phyloP scores from a whole-genome alignment of 2,329 filamentous ascomycete genomes.

The Albifimbria verrucaria region DNA sequence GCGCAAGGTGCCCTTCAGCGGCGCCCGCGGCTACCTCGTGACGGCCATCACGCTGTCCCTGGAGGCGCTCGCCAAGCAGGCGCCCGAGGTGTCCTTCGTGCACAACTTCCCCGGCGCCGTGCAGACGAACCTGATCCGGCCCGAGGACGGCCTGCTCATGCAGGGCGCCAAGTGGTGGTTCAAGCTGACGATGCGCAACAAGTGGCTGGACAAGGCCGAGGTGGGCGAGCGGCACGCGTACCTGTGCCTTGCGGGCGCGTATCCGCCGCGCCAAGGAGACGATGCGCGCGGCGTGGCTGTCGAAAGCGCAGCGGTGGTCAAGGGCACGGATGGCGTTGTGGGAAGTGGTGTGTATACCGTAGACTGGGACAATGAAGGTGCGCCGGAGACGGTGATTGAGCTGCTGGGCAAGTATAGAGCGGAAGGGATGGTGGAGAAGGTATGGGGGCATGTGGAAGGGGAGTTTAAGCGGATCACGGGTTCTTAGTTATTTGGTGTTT shows the following conservation, averaged over 20 bases:
- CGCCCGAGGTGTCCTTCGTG: constrained; percentile 22
- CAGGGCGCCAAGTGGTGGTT: constrained; percentile 12
- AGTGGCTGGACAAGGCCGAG: constrained; percentile 16
- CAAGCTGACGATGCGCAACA: constrained; percentile 5
- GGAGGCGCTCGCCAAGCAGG: constrained; percentile 16
- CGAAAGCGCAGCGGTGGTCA: constrained; percentile 4
- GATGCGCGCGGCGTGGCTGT: neutral
- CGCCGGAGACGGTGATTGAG: constrained; percentile 9
- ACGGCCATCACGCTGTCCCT: constrained; percentile 21
- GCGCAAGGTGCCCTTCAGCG: constrained; percentile 15
- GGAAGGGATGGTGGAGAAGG: constrained; percentile 15
- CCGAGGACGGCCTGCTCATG: constrained; percentile 15
- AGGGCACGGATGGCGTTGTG: constrained; percentile 14
- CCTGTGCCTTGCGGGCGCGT: constrained; percentile 17
- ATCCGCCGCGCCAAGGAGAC: constrained; percentile 6
- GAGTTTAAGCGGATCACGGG: constrained; percentile 19
- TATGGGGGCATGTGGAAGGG: constrained; percentile 18
- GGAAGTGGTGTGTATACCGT: constrained; percentile 22
- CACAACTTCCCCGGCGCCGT: constrained; percentile 26
- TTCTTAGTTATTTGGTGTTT: neutral
- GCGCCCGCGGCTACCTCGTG: constrained; percentile 17
- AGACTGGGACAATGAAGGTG: constrained; percentile 18
- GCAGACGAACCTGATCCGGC: constrained; percentile 20
- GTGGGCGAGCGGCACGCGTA: constrained; percentile 21
- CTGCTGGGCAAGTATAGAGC: constrained; percentile 11